Conservation (phyloP, 805 yeast genomes). For the Brettanomyces naardenensis region DNA sequence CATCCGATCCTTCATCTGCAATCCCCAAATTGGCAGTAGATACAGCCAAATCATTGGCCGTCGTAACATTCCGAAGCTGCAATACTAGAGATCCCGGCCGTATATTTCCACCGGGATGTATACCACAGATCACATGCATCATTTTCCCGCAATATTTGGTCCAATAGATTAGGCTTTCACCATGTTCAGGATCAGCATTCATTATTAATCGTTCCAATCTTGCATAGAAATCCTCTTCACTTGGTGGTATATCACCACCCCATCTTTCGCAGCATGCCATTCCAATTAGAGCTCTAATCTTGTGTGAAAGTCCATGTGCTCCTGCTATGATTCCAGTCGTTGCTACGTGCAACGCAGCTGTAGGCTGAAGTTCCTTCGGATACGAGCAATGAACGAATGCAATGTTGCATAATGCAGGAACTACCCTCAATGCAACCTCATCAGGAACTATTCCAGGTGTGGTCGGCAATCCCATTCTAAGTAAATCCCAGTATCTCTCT, state of each 20-base stretch:
- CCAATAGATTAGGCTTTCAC: constrained; percentile 57
- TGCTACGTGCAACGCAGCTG: constrained; percentile 65
- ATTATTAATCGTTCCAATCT: constrained; percentile 41
- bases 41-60: constrained; percentile 4
- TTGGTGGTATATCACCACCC: constrained; percentile 70
- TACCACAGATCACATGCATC: constrained; percentile 73
- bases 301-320: constrained; percentile 66
- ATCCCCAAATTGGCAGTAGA: constrained; percentile 10
- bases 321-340: constrained; percentile 71
- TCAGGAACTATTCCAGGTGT: constrained; percentile 40
- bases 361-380: constrained; percentile 69
- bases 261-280: constrained; percentile 71
- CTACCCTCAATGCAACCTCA: constrained; percentile 50
- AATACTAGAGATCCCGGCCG: constrained; percentile 50
- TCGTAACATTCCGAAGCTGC: constrained; percentile 25
- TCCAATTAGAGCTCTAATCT: constrained; percentile 63
- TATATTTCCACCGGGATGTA: constrained; percentile 74
- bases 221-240: constrained; percentile 38
- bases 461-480: constrained; percentile 50
- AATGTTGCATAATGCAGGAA: constrained; percentile 64
- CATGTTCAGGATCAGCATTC: constrained; percentile 31
- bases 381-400: constrained; percentile 73
- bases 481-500: constrained; percentile 43
- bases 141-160: constrained; percentile 63
- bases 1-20: neutral